These are phyloP conservation scores for Echria macrotheca DNA, from an alignment of 495 filamentous ascomycete genomes.

Conservation along the genomic window DNA sequence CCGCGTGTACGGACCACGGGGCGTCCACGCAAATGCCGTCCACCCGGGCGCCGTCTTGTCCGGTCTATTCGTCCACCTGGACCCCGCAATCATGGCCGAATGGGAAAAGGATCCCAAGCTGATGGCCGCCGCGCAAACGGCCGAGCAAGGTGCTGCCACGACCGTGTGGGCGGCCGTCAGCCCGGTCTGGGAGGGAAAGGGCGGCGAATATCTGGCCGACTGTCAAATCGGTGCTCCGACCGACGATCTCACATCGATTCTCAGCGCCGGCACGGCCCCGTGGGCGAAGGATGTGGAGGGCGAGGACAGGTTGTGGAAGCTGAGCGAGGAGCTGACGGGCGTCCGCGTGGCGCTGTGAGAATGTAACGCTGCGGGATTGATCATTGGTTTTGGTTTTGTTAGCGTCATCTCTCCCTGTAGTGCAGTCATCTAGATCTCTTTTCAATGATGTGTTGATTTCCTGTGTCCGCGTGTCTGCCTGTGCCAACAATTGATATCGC, in stretches of 20 bases:
- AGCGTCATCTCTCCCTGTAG: neutral
- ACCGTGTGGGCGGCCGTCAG: constrained; percentile 1
- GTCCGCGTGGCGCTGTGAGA: constrained; percentile 1
- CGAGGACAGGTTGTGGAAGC: constrained; percentile 9
- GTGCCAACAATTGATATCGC: too few relatives aligned
- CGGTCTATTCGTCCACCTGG: constrained; percentile 1
- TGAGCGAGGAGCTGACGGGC: constrained; percentile 9
- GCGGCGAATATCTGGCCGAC: neutral
- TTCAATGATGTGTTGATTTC: too few relatives aligned
- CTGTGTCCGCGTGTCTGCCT: too few relatives aligned
- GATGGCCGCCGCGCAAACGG: neutral
- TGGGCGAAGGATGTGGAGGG: constrained; percentile 7
- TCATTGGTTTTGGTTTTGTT: too few relatives aligned
- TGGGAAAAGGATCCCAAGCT: neutral
- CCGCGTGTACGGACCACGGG: constrained; percentile 1
- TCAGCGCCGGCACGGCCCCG: neutral
- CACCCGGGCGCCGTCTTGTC: constrained; percentile 5
- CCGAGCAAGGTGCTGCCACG: constrained; percentile 1
- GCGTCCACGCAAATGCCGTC: neutral
- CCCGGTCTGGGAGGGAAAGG: constrained; percentile 1
- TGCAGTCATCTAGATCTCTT: too few relatives aligned
- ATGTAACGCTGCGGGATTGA: too few relatives aligned
- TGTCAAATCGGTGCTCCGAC: neutral
- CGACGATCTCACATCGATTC: neutral
- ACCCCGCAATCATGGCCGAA: neutral